Evolutionary conservation across 2,329 filamentous ascomycete genomes (phyloP), one percentile per base, ranked within the genome.

Genomic region (Fusarium verticillioides): DNA sequence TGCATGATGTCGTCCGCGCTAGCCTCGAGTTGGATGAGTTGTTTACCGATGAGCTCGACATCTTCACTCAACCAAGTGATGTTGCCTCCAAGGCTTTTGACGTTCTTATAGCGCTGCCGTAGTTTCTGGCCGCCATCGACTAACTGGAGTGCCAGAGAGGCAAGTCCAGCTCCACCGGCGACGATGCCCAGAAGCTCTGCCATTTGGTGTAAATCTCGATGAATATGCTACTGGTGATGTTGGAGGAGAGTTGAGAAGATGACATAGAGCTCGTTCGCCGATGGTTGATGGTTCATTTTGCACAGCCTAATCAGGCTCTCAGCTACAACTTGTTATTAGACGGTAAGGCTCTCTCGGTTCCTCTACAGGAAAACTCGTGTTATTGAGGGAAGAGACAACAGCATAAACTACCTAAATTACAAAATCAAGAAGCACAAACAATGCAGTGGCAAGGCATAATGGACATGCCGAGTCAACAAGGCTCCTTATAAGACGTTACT

Each of bases 91-190:
- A 71, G 9, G 2, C 50, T 36, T 9, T 12, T 46, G 13, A 7
- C 9, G 7, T 60, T 42, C 23, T 60, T 59, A 4, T 58, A 54
- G 4, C 60, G 64, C 10, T 65, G 34, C 11, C 60, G 40, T 13
- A 71, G 34, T 34, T 21, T 61, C 39, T 71, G 50, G 30, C 52
- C 46, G 11, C 57, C 59, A 13, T 71, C 63, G 3, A 58, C 23
- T 9, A 69, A 39, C 19, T 71, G 46, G 6, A 71, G 30, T 23
- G 70, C 54, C 9, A 71, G 42, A 9, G 70, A 73, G 3, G 34
- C 42, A 28, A 69, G 60, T 19, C 70, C 68, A 8, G 60, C 68
- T 18, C 67, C 67, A 6, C 70, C 60, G 0, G 70, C 68, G 36
- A 65, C 36, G 26, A 69, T n/a, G 1, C 50, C 60, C 0, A 73